A percentile compares a stretch with the other conserved stretches of the same genome.
These are phyloP conservation scores for Rhizopogon vinicolor DNA, from an alignment of 768 basidiomycete species.

Conservation along the genomic window DNA sequence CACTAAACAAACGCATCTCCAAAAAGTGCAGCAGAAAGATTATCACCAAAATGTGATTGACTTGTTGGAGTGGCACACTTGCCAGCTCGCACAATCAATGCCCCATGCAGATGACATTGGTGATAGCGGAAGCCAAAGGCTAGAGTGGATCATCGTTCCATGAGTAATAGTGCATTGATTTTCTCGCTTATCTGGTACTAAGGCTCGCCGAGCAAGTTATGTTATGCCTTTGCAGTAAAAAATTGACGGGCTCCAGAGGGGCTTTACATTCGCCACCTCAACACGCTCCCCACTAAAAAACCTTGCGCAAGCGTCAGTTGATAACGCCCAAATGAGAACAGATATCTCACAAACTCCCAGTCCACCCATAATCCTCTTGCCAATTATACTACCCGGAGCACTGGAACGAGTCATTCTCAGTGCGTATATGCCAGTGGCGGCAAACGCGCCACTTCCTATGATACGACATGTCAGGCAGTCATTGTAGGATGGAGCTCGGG, in stretches of 20 bases:
- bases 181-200: background rate
- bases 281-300: constrained; percentile 24
- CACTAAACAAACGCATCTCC: background rate
- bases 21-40: background rate
- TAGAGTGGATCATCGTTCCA: background rate
- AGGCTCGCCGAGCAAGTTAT: too few relatives aligned
- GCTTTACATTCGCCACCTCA: constrained; percentile 23
- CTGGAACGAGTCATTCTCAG: constrained; percentile 57
- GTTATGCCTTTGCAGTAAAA: background rate
- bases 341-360: constrained; percentile 54
- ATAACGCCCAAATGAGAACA: background rate
- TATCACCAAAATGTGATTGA: too few relatives aligned
- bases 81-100: background rate
- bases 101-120: too few relatives aligned
- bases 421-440: constrained; percentile 62
- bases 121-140: background rate
- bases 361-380: constrained; percentile 59
- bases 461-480: constrained; percentile 72
- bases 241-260: background rate
- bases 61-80: background rate
- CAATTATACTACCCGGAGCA: constrained; percentile 55
- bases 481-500: constrained; percentile 14
- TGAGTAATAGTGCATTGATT: background rate
- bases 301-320: constrained; percentile 15
- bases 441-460: constrained; percentile 61